phyloP scores from a whole-genome alignment of 306 rosid species.

The Glycyrrhiza uralensis region DNA sequence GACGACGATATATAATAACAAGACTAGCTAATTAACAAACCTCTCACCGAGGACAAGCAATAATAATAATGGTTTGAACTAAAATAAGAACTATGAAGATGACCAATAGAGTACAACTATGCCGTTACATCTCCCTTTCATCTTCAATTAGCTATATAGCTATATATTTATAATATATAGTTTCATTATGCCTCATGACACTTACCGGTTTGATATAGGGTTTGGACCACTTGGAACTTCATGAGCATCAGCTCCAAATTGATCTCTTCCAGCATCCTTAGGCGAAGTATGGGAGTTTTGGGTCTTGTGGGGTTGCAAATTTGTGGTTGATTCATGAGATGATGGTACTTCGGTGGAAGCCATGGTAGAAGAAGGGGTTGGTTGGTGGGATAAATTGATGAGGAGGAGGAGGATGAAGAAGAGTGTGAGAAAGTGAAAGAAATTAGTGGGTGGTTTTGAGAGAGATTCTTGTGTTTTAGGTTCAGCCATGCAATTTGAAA shows the following conservation, averaged over 20 bases:
- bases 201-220: slow-evolving; percentile 78
- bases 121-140: slow-evolving; percentile 35
- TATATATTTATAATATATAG: neutral
- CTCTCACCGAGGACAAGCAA: slow-evolving; percentile 46
- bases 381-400: slow-evolving; percentile 39
- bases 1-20: slow-evolving; percentile 39
- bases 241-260: slow-evolving; percentile 72
- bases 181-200: slow-evolving; percentile 6
- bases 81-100: slow-evolving; percentile 44
- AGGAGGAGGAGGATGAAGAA: slow-evolving; percentile 64
- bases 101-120: slow-evolving; percentile 34
- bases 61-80: slow-evolving; percentile 47
- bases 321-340: slow-evolving; percentile 38
- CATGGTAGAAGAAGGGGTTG: slow-evolving; percentile 45
- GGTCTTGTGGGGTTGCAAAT: slow-evolving; percentile 44
- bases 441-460: slow-evolving; percentile 46
- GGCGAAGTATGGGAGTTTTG: slow-evolving; percentile 22
- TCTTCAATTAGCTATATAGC: slow-evolving; percentile 38
- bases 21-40: slow-evolving; percentile 38
- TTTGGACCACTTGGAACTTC: slow-evolving; percentile 98
- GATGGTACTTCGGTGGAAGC: slow-evolving; percentile 32
- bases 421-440: slow-evolving; percentile 48
- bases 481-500: slow-evolving; percentile 93
- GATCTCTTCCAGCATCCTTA: slow-evolving; percentile 29
- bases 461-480: slow-evolving; percentile 46